These are phyloP conservation scores for Odonthalia washingtoniensis DNA, from an alignment of 31 red algal genomes.

Conservation along the genomic window DNA sequence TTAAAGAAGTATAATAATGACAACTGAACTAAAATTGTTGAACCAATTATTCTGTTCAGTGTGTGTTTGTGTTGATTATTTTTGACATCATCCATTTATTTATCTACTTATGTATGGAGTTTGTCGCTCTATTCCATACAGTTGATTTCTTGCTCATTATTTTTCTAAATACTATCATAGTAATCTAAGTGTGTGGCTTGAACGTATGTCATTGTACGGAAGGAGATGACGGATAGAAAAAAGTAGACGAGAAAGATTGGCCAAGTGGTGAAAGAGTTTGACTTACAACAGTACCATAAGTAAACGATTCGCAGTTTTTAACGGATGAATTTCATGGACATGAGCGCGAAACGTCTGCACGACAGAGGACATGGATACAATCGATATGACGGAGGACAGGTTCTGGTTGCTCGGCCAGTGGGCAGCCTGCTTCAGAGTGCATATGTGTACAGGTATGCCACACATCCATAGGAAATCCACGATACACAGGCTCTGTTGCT, in stretches of 20 bases:
- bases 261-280: conserved; percentile 20
- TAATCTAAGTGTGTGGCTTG: background rate
- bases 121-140: background rate
- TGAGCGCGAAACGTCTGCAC: background rate
- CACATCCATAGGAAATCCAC: conserved; percentile 35
- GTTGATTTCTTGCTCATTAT: background rate
- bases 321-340: background rate
- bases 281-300: conserved; percentile 5
- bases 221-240: background rate
- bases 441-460: conserved; percentile 33
- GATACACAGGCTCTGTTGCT: conserved; percentile 34
- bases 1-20: too few species aligned
- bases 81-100: background rate
- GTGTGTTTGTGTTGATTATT: too few species aligned
- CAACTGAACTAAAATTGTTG: too few species aligned
- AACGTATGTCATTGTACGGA: background rate
- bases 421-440: conserved; percentile 44
- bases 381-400: conserved; percentile 29
- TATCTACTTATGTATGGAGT: background rate
- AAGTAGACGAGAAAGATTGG: conserved; percentile 21
- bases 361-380: conserved; percentile 17
- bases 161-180: background rate
- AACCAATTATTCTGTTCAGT: too few species aligned
- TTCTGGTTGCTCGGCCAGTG: conserved; percentile 22
- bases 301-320: conserved; percentile 14